Evolutionary conservation across 179 eudicot species (phyloP), one percentile per base, ranked within the genome.

Genomic region (Beta lomatogona): DNA sequence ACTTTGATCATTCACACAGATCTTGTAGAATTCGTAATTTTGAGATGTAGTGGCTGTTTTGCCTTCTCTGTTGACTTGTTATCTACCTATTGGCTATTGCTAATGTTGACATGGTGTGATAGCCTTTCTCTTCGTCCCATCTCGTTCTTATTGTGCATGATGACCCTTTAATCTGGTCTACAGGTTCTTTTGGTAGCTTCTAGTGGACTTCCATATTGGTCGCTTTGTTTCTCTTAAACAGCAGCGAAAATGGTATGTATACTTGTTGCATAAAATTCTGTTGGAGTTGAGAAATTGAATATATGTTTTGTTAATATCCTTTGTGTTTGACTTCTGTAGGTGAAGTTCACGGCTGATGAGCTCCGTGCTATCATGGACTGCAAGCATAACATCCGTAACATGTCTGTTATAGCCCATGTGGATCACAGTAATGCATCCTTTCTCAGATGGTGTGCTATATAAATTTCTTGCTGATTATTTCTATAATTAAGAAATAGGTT

Each of bases 291-390:
- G 18, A 2, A 54, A 57, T 16, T 28, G 61, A 16, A 28, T 53
- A n/a, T 21, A 2, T 25, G 48, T 4, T 10, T 53, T 36, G n/a
- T 73, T n/a, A 0, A 16, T 36, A 11, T 52, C 10, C 11, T 66
- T 52, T 22, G 11, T 61, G 2, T 74, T 63, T 55, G 45, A 31
- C 15, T 53, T 71, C 65, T 53, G 69, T 68, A 81, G 83, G 83
- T 81, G 76, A 81, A 81, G 83, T 81, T 81, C 68, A 81, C 83
- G 3, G 80, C 83, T 18, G 83, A 81, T 44, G 83, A 81, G 80
- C 83, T 81, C 55, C 80, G 83, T 25, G 46, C 18, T 12, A 81
- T 81, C 46, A 81, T 81, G 83, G 83, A 81, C 70, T 16, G 48
- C 52, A 81, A 81, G 16, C 75, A 81, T 14, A 81, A 81, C 41